phyloP scores from a whole-genome alignment of 2,329 filamentous ascomycete genomes.

The Fusarium camptoceras region DNA sequence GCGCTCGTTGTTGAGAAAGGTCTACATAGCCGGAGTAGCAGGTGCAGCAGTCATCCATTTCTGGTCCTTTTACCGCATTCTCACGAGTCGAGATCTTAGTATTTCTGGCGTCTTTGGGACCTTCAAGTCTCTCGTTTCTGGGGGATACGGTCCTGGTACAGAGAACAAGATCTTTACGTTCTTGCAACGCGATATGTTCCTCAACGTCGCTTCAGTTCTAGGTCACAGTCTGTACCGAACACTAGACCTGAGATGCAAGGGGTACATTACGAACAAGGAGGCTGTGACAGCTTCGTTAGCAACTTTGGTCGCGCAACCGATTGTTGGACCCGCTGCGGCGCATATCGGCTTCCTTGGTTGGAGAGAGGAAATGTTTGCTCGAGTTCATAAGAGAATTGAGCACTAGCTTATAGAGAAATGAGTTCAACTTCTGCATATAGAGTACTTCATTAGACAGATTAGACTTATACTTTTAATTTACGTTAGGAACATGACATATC shows the following conservation, averaged over 20 bases:
- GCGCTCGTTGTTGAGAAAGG: neutral
- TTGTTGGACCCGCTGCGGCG: slow-evolving; percentile 12
- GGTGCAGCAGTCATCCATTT: neutral
- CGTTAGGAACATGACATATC: no score
- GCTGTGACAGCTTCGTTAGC: neutral
- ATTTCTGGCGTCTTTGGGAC: neutral
- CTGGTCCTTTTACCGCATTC: neutral
- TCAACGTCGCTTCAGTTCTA: neutral
- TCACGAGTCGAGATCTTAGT: neutral
- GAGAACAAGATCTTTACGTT: neutral
- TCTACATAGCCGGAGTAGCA: neutral
- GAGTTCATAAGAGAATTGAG: neutral
- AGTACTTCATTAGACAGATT: no score
- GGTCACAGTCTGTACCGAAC: neutral
- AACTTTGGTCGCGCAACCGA: neutral
- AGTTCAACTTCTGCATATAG: no score
- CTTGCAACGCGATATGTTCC: slow-evolving; percentile 9
- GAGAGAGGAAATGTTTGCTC: slow-evolving; percentile 7
- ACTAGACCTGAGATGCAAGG: neutral
- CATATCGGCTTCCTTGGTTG: slow-evolving; percentile 16
- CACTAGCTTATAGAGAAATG: neutral
- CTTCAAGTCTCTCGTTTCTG: neutral
- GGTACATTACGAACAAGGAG: slow-evolving; percentile 2
- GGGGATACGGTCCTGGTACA: fast-evolving
- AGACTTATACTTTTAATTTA: no score